phyloP scores from a whole-genome alignment of 2,329 filamentous ascomycete genomes.

The Xylariaceae sp. region DNA sequence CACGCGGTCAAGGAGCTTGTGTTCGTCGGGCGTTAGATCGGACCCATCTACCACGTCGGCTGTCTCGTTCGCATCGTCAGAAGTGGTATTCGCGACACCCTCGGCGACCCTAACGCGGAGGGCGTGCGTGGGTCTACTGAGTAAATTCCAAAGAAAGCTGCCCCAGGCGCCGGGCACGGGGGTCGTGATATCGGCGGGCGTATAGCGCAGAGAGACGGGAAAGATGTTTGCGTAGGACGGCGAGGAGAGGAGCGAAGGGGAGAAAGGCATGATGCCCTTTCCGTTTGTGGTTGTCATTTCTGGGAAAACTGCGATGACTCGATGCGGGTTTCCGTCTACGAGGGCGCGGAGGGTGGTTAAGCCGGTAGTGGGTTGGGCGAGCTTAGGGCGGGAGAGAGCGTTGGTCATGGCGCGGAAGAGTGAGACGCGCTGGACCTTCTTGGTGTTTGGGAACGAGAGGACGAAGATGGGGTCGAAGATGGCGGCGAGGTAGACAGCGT shows the following conservation, averaged over 20 bases:
- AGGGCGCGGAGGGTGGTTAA: conserved; percentile 64
- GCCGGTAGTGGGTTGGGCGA: conserved; percentile 40
- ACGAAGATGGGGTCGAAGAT: conserved; percentile 97
- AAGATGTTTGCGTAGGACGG: conserved; percentile 74
- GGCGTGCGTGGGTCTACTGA: conserved; percentile 80
- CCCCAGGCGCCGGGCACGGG: conserved; percentile 74
- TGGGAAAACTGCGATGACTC: conserved; percentile 83
- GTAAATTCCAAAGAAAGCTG: conserved; percentile 79
- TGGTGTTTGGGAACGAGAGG: conserved; percentile 71
- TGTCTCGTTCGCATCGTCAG: conserved; percentile 16
- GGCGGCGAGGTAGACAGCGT: conserved; percentile 88
- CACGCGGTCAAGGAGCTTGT: conserved; percentile 71
- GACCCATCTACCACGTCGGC: conserved; percentile 29
- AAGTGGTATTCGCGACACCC: conserved; percentile 55
- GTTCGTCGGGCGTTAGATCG: conserved; percentile 54
- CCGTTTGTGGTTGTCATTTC: conserved; percentile 95
- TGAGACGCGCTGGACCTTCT: conserved; percentile 72
- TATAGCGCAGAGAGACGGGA: conserved; percentile 86
- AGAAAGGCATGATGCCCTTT: conserved; percentile 80
- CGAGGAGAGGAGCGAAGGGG: conserved; percentile 69
- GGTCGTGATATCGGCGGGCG: conserved; percentile 84
- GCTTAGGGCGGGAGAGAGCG: conserved; percentile 58
- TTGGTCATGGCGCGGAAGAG: conserved; percentile 72
- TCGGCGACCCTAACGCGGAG: conserved; percentile 90
- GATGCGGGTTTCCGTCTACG: conserved; percentile 64